Percentiles rank a stretch among this genome's conserved stretches.
Evolutionary conservation across 108 stramenopile genomes (phyloP).

Genomic region (Cyclotella choctawhatcheeana): DNA sequence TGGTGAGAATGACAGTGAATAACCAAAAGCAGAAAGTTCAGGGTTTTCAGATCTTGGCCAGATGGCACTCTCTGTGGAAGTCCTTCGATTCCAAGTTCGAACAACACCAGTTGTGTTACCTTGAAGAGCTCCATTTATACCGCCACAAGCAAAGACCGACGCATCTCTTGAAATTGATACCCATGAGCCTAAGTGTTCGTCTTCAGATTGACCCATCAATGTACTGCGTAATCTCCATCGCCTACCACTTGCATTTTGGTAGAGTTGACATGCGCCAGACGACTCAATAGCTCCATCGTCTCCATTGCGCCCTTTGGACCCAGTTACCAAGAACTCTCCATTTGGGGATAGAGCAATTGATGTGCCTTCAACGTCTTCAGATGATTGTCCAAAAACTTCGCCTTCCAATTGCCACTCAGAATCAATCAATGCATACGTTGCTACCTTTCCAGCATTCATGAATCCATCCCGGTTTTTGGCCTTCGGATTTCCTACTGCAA

Average conservation of each 20-base stretch:
- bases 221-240: constrained; percentile 19
- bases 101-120: constrained; percentile 26
- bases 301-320: constrained; percentile 1
- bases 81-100: constrained; percentile 20
- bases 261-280: neutral
- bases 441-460: constrained; percentile 21
- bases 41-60: constrained; percentile 18
- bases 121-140: constrained; percentile 9
- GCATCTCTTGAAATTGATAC: constrained; percentile 36
- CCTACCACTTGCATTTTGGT: constrained; percentile 1
- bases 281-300: neutral
- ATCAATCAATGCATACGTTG: neutral
- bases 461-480: neutral
- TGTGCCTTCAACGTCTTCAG: constrained; percentile 12
- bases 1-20: constrained; percentile 22
- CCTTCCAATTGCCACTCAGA: constrained; percentile 16
- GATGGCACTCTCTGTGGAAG: constrained; percentile 17
- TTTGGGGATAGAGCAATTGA: constrained; percentile 33
- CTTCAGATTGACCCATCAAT: constrained; percentile 6
- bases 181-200: constrained; percentile 36
- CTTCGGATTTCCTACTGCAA: constrained; percentile 29
- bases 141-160: constrained; percentile 35
- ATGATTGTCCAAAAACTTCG: constrained; percentile 16
- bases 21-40: constrained; percentile 16
- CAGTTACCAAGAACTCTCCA: constrained; percentile 27